Percentiles rank a stretch among this genome's conserved stretches.
phyloP scores from a whole-genome alignment of 768 basidiomycete genomes.

The Tephrocybe rancida region DNA sequence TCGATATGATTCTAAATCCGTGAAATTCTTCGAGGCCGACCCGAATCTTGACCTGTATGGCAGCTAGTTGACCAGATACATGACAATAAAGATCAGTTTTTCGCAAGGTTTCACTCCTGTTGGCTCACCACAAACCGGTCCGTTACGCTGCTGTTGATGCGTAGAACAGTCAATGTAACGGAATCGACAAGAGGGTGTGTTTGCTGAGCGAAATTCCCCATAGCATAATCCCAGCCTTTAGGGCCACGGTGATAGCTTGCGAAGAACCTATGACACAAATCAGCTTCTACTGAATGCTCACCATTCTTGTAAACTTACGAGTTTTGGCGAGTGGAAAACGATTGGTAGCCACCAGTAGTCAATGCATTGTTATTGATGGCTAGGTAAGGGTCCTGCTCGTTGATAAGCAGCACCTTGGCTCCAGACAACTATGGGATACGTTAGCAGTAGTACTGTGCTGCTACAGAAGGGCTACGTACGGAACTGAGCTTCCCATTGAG shows the following conservation, averaged over 20 bases:
- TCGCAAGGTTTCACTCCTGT: slow-evolving; percentile 13
- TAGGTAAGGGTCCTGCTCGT: slow-evolving; percentile 50
- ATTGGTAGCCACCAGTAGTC: slow-evolving; percentile 55
- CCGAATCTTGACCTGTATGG: slow-evolving; percentile 62
- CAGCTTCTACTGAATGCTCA: background rate
- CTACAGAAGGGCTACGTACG: slow-evolving; percentile 25
- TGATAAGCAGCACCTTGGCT: slow-evolving; percentile 56
- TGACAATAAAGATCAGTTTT: background rate
- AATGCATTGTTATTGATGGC: slow-evolving; percentile 53
- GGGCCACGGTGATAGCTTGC: slow-evolving; percentile 43
- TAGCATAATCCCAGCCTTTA: slow-evolving; percentile 40
- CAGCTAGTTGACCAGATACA: slow-evolving; percentile 42
- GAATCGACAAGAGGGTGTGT: slow-evolving; percentile 52
- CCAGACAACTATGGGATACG: slow-evolving; percentile 40
- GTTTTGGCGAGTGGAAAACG: slow-evolving; percentile 53
- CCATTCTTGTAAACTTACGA: slow-evolving; percentile 29
- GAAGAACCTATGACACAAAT: slow-evolving; percentile 40
- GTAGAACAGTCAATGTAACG: slow-evolving; percentile 51
- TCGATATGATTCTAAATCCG: slow-evolving; percentile 48
- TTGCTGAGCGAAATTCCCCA: slow-evolving; percentile 60
- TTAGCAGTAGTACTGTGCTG: background rate
- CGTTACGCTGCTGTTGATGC: slow-evolving; percentile 34
- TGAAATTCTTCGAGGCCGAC: slow-evolving; percentile 47
- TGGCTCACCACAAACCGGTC: slow-evolving; percentile 45
- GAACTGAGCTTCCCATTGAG: slow-evolving; percentile 49